Base-by-base conservation (phyloP, 352 stramenopile species). In the Globisporangium solare region DNA sequence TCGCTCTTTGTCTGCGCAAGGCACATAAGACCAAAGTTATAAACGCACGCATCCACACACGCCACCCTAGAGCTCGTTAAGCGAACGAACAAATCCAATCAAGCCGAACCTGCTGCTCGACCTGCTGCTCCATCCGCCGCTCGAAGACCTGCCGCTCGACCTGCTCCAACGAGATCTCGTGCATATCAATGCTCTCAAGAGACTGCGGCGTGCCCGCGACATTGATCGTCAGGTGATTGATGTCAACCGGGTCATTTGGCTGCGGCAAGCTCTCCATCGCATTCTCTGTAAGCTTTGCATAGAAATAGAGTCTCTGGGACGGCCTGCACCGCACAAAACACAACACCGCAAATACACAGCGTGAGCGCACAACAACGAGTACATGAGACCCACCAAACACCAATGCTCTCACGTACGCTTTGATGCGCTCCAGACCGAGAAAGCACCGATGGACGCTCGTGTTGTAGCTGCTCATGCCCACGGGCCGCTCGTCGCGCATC, bases 401-500 rank as follows among this genome's bases (percentile, higher is more conserved):
- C 24, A 5, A n/a, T n/a, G 24, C 27, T 35, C 10, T 8, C 27
- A 71, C 63, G 42, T 63, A 92, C 82, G 62, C 74, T 74, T 89
- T 89, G 22, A 92, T 87, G 24, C 81, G 79, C 51, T 90, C 82
- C 7, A 95, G 70, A 0, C 80, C 85, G n/a, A 95, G 64, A 31
- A 93, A 95, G 54, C 77, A 85, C 40, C 83, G 80, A 47, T 95
- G 84, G 17, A 89, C 72, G 52, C 83, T 92, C 7, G 75, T 90
- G 50, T 94, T 88, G 79, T 91, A 94, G 74, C 80, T 90, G 60
- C 78, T 86, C 57, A 89, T 70, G 1, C 82, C 81, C 14, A 90
- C 75, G 0, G 83, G 83, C 18, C 79, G 79, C 49, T 93, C 83
- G 56, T 89, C 79, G 41, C 76, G 86, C 61, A 86, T 76, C 51